Conservation (phyloP, 768 basidiomycete species). For the Thelephora ganbajun region DNA sequence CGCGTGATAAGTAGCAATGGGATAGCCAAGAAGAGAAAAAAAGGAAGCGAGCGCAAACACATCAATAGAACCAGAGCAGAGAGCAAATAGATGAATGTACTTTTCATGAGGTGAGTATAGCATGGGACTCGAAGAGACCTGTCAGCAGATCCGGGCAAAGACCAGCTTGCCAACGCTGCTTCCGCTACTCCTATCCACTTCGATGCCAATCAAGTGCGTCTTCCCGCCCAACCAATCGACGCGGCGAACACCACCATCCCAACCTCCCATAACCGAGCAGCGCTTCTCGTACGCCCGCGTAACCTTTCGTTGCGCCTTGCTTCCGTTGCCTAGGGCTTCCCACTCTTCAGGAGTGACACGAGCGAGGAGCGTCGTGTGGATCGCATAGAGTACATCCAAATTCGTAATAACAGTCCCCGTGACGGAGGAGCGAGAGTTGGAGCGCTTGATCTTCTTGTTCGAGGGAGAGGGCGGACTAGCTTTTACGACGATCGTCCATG, state of each 20-base stretch:
- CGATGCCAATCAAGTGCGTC: conserved; percentile 45
- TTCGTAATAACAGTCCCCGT: conserved; percentile 31
- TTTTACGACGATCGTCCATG: conserved; percentile 44
- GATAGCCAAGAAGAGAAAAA: background rate
- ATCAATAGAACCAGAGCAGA: background rate
- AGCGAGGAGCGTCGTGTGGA: conserved; percentile 39
- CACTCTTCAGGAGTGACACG: conserved; percentile 55
- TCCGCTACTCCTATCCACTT: conserved; percentile 32
- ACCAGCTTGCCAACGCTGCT: conserved; percentile 33
- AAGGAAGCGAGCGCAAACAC: background rate
- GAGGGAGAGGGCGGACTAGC: conserved; percentile 10
- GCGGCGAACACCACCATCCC: conserved; percentile 55
- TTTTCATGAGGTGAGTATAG: background rate
- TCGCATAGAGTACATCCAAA: conserved; percentile 45
- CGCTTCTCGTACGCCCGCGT: conserved; percentile 49
- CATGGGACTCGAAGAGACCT: background rate
- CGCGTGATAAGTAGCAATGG: too few relatives aligned
- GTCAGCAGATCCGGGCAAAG: conserved; percentile 21
- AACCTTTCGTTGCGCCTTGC: conserved; percentile 42
- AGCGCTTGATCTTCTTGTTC: background rate
- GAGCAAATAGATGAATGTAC: background rate
- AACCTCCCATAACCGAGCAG: conserved; percentile 45
- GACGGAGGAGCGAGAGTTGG: background rate
- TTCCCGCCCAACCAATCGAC: conserved; percentile 55
- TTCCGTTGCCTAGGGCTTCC: conserved; percentile 41